These are phyloP conservation scores for Wallacemonas collosoma DNA, from an alignment of 208 protist genomes.

Conservation along the genomic window DNA sequence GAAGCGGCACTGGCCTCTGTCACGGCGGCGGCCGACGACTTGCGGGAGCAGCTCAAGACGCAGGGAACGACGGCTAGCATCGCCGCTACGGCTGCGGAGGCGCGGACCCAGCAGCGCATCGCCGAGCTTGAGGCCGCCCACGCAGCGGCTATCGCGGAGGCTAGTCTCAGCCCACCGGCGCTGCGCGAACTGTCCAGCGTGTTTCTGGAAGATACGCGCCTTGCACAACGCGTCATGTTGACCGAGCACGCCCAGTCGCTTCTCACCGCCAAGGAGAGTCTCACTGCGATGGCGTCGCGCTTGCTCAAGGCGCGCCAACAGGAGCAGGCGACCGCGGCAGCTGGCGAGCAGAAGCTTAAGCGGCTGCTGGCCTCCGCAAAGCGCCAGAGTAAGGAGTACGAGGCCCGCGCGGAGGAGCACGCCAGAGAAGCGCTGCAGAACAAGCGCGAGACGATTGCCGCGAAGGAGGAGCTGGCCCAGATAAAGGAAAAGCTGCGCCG, in stretches of 20 bases:
- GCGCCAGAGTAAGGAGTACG: constrained; percentile 16
- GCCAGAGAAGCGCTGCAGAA: constrained; percentile 26
- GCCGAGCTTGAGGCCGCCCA: neutral
- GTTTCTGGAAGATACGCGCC: constrained; percentile 13
- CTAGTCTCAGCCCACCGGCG: neutral
- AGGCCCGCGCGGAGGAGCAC: constrained; percentile 18
- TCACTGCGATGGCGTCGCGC: constrained; percentile 11
- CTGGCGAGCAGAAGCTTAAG: constrained; percentile 14
- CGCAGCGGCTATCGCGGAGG: neutral
- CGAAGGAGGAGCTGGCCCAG: constrained; percentile 19
- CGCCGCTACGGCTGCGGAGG: neutral
- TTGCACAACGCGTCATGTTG: constrained; percentile 13
- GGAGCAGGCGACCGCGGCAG: constrained; percentile 4
- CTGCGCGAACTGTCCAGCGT: neutral
- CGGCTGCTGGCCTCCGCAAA: constrained; percentile 13
- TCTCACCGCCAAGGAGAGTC: constrained; percentile 14
- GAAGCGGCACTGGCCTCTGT: neutral
- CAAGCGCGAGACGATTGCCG: constrained; percentile 18
- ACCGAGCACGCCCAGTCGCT: constrained; percentile 11
- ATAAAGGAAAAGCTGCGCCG: constrained; percentile 27
- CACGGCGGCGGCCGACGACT: too few relatives aligned
- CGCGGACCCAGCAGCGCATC: neutral
- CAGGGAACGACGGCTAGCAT: neutral
- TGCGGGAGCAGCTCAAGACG: neutral
- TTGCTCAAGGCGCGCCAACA: constrained; percentile 10